Evolutionary conservation across 495 filamentous ascomycete species (phyloP), one percentile per base, ranked within the genome.

Genomic region (Penicillium coprophilum): DNA sequence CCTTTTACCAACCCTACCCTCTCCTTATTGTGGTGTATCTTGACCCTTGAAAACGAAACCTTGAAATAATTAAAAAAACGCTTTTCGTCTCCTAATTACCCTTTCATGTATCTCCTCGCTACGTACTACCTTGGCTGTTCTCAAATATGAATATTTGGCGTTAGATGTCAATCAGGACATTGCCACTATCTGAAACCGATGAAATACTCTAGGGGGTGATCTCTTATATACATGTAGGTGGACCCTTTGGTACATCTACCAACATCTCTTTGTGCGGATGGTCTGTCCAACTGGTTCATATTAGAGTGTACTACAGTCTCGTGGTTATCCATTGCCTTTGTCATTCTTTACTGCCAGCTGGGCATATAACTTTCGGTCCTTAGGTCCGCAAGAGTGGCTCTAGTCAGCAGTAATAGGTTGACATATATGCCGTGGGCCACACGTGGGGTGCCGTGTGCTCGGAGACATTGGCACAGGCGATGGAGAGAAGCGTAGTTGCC

Each of bases 31-130:
- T 13, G 23, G 21, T 51, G 49, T 51, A 51, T 17, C 49, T 50
- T 51, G 49, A 30, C 49, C 49, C 41, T 52, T 30, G 27, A 36
- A 32, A 49, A 51, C 38, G 36, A 52, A 56, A 30, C 44, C 17
- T 32, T 20, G 34, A 56, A 56, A 56, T 32, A 49, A 48, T 36
- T 41, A 39, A 56, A 56, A 56, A 48, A 55, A 49, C 43, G 15
- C 32, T 55, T 49, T 24, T 34, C 19, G 17, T 45, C 52, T 46
- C 44, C 32, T 49, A 41, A 40, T 56, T 11, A 13, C 39, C 45
- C 51, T 19, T 24, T 36, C 24, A 12, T 41, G 23, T 40, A 39
- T 40, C 34, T 51, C 23, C 23, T 51, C 9, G 23, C 38, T 27
- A 19, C 40, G 39, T 54, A 21, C 19, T 15, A 30, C 32, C 30